phyloP scores from a whole-genome alignment of 371 early-diverging fungal genomes.

The Circinella umbellata region DNA sequence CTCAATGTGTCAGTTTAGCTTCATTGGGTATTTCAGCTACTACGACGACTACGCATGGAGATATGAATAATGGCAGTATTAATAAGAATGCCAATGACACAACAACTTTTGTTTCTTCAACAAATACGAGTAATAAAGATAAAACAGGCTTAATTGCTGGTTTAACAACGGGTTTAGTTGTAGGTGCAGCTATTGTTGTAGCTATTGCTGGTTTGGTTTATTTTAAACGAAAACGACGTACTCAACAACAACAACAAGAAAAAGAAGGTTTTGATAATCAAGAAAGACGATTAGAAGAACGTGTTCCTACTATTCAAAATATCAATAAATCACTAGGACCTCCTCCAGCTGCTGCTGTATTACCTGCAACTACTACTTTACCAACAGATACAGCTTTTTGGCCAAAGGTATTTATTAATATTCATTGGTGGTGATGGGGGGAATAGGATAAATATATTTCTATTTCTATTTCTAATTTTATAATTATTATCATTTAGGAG shows the following conservation, averaged over 20 bases:
- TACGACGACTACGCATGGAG: not conserved
- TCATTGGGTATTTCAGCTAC: slow-evolving; percentile 14
- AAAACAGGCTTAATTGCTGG: slow-evolving; percentile 35
- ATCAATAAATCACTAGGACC: slow-evolving; percentile 13
- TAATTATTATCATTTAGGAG: not conserved
- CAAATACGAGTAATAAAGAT: not conserved
- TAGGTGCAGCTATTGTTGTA: slow-evolving; percentile 22
- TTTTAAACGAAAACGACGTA: slow-evolving; percentile 28
- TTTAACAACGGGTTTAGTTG: slow-evolving; percentile 37
- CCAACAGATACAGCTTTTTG: not conserved
- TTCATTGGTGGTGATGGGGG: too few relatives aligned
- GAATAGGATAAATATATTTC: too few relatives aligned
- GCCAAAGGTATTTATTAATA: slow-evolving; percentile 6
- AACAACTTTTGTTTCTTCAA: not conserved
- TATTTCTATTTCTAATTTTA: too few relatives aligned
- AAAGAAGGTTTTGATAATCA: not conserved
- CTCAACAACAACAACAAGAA: slow-evolving; percentile 8
- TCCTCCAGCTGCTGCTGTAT: slow-evolving; percentile 16
- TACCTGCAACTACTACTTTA: slow-evolving; percentile 6
- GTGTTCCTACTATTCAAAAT: not conserved
- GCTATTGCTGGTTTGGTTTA: slow-evolving; percentile 38
- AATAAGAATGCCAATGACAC: not conserved
- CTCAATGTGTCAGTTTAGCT: slow-evolving; percentile 20
- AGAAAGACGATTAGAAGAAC: not conserved
- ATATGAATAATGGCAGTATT: too few relatives aligned